phyloP scores from a whole-genome alignment of 768 basidiomycete species.

The Leccinum pellstonianum region DNA sequence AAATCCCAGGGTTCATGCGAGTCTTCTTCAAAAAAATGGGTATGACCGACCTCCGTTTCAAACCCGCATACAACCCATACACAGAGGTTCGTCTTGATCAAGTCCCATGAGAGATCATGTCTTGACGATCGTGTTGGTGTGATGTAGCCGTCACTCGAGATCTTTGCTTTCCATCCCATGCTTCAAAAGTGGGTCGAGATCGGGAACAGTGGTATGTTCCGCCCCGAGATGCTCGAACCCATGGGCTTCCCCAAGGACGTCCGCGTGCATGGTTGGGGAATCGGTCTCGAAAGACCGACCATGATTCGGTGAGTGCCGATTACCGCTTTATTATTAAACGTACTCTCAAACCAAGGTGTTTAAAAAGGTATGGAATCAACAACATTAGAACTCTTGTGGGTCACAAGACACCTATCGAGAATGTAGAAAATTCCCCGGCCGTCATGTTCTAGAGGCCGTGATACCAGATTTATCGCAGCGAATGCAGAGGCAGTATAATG shows the following conservation, averaged over 20 bases:
- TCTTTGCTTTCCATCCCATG: conserved; percentile 96
- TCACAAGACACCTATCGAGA: conserved; percentile 92
- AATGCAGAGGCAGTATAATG: conserved; percentile 1
- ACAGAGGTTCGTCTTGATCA: conserved; percentile 63
- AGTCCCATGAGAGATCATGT: neutral
- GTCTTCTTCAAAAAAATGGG: conserved; percentile 99
- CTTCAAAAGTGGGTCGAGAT: conserved; percentile 96
- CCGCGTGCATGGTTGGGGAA: conserved; percentile 95
- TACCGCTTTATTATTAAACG: neutral
- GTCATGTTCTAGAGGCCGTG: conserved; percentile 70
- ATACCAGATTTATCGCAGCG: conserved; percentile 6
- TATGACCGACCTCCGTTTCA: conserved; percentile 90
- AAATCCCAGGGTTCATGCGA: conserved; percentile 84
- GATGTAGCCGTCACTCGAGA: conserved; percentile 87
- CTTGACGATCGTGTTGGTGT: conserved; percentile 7
- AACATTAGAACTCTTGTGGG: conserved; percentile 97
- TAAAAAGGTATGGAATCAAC: conserved; percentile 85
- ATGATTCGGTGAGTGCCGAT: conserved; percentile 83
- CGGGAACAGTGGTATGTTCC: conserved; percentile 99
- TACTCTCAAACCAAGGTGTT: conserved; percentile 3
- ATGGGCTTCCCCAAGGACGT: conserved; percentile 99
- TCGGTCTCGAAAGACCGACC: conserved; percentile 91
- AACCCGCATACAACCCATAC: conserved; percentile 98
- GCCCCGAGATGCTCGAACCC: conserved; percentile 98
- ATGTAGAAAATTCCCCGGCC: conserved; percentile 84